A percentile compares a stretch with the other conserved stretches of the same genome.
phyloP scores from a whole-genome alignment of 2,329 filamentous ascomycete genomes.

The Camillea tinctor region DNA sequence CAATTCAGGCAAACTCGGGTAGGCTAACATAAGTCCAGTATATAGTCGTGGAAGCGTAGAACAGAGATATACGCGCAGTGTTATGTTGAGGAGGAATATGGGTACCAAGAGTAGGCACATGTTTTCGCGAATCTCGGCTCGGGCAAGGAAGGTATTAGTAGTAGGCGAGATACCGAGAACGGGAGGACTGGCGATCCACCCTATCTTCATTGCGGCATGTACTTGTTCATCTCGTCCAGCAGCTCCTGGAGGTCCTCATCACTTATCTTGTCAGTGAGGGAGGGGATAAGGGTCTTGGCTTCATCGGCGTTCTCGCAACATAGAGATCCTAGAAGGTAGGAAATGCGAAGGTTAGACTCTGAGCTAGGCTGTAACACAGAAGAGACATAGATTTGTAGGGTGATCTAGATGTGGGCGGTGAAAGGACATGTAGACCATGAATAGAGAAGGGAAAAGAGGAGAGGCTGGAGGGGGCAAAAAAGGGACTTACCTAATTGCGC shows the following conservation, averaged over 20 bases:
- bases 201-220: conserved; percentile 40
- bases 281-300: conserved; percentile 94
- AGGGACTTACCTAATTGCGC: conserved; percentile 74
- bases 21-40: too few relatives aligned
- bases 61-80: too few relatives aligned
- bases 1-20: too few relatives aligned
- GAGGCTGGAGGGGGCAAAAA: background rate
- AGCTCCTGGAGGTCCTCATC: conserved; percentile 87
- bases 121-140: too few relatives aligned
- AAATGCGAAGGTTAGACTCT: background rate
- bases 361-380: background rate
- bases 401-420: background rate
- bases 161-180: too few relatives aligned
- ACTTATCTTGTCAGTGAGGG: conserved; percentile 80
- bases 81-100: too few relatives aligned
- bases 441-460: background rate
- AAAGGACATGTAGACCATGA: background rate
- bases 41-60: too few relatives aligned
- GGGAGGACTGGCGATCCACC: background rate
- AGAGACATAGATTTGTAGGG: background rate
- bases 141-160: too few relatives aligned
- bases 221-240: conserved; percentile 85
- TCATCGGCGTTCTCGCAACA: conserved; percentile 93
- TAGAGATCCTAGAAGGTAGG: conserved; percentile 67
- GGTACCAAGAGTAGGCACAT: too few relatives aligned